Conservation (phyloP, 2,329 filamentous ascomycete species). For the Hirsutella minnesotensis region DNA sequence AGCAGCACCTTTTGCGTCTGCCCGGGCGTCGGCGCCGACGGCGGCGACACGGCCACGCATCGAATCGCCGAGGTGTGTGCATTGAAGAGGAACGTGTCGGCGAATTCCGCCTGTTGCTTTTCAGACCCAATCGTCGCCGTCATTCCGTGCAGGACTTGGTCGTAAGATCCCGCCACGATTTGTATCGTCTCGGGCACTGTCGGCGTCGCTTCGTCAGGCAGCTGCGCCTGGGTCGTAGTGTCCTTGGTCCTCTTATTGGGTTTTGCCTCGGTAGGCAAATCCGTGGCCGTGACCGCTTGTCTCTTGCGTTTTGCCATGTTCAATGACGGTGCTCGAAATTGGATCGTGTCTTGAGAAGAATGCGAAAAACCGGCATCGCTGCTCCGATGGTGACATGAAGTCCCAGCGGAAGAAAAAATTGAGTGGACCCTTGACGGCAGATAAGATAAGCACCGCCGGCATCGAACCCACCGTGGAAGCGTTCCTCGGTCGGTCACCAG, state of each 20-base stretch:
- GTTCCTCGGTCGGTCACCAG: no score
- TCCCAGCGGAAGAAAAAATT: slow-evolving; percentile 5
- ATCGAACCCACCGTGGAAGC: no score
- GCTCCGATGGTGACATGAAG: no score
- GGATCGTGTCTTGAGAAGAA: no score
- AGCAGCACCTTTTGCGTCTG: slow-evolving; percentile 76
- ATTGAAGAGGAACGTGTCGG: slow-evolving; percentile 91
- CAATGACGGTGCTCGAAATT: neutral
- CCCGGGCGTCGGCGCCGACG: slow-evolving; percentile 47
- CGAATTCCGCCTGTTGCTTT: slow-evolving; percentile 48
- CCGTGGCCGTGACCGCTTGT: slow-evolving; percentile 18
- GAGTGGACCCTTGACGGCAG: neutral
- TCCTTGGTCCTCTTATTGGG: slow-evolving; percentile 21
- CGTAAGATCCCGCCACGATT: slow-evolving; percentile 87
- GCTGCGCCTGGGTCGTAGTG: neutral
- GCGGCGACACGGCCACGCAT: slow-evolving; percentile 73
- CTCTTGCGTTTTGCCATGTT: slow-evolving; percentile 42
- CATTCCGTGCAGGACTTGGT: slow-evolving; percentile 82
- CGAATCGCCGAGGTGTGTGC: slow-evolving; percentile 85
- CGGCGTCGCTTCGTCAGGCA: neutral
- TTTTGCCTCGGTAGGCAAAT: slow-evolving; percentile 11
- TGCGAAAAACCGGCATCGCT: no score
- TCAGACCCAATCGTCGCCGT: slow-evolving; percentile 51
- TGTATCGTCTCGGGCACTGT: slow-evolving; percentile 52
- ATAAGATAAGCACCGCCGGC: slow-evolving; percentile 6